Conservation (phyloP, 2,329 filamentous ascomycete species). For the Amesomyces nigricolor region DNA sequence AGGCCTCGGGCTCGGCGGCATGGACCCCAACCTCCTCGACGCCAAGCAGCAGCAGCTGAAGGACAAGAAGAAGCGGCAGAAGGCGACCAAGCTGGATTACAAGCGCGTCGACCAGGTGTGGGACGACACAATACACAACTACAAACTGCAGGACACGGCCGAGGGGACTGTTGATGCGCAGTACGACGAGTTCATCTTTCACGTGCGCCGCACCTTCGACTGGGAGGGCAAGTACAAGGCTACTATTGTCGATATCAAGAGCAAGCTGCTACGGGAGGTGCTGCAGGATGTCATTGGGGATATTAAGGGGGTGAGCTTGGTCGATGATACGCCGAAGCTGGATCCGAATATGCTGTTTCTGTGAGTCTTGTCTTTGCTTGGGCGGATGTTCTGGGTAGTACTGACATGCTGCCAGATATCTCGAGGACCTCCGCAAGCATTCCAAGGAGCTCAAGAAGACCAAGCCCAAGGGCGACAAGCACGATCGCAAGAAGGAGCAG, state of each 20-base stretch:
- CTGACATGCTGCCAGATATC: slow-evolving; percentile 47
- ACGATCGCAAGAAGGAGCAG: slow-evolving; percentile 56
- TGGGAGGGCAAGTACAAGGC: slow-evolving; percentile 72
- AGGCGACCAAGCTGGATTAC: slow-evolving; percentile 34
- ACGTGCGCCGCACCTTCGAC: slow-evolving; percentile 75
- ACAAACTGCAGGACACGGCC: slow-evolving; percentile 50
- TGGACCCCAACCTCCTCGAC: slow-evolving; percentile 19
- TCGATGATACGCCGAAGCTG: slow-evolving; percentile 70
- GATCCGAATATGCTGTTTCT: slow-evolving; percentile 67
- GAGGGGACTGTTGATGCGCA: slow-evolving; percentile 43
- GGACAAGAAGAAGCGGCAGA: slow-evolving; percentile 22
- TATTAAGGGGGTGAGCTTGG: slow-evolving; percentile 71
- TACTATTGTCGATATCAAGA: slow-evolving; percentile 79
- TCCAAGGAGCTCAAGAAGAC: slow-evolving; percentile 60
- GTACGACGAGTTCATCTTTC: slow-evolving; percentile 77
- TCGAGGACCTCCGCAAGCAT: slow-evolving; percentile 66
- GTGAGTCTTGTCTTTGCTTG: slow-evolving; percentile 32
- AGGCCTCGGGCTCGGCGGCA: slow-evolving; percentile 3
- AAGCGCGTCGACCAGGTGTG: slow-evolving; percentile 52
- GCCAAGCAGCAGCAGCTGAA: slow-evolving; percentile 13
- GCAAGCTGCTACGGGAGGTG: slow-evolving; percentile 67
- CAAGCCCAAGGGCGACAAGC: slow-evolving; percentile 44
- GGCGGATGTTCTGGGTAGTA: not conserved
- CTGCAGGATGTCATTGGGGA: slow-evolving; percentile 67
- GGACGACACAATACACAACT: slow-evolving; percentile 46